Evolutionary conservation across 164 flowering plant species (phyloP), one percentile per base, ranked within the genome.

Genomic region (Umbilicus rupestris): DNA sequence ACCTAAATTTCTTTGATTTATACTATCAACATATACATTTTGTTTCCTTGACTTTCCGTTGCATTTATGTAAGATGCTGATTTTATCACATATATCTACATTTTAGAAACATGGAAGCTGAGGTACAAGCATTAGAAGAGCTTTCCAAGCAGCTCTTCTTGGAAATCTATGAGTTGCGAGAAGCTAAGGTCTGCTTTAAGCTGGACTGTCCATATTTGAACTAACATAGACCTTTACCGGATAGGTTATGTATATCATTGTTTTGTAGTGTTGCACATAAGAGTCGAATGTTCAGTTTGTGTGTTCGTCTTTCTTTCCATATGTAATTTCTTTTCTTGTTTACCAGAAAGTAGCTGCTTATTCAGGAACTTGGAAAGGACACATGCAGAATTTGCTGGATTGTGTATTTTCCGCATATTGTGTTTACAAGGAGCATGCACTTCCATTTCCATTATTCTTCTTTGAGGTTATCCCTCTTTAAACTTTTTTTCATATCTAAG

Each of bases 111-210:
- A 73, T 91, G 90, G 91, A 94, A 74, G 90, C 91, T 16, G 98
- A 94, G 77, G 93, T 89, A n/a, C 89, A 86, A 75, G 88, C 90
- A 59, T 75, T 94, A 49, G 98, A 94, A 72, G 98, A 94, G 78
- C 95, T 94, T 15, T 89, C 96, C 67, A 91, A 87, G 81, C 98
- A 91, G 72, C 83, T 94, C 4, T 94, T 94, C 70, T 69, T 91
- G 79, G 98, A 94, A 73, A 87, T 91, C 64, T 94, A 83, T 83
- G 98, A 94, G 79, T 92, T 91, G 69, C 93, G 98, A 26, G 93
- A 86, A 78, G 96, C 96, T 42, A 93, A 90, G 94, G 96, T 93
- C 52, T 52, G 8, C 20, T 62, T 60, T 57, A 35, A 26, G 39
- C 19, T 16, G 63, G n/a, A n/a, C n/a, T n/a, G n/a, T n/a, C n/a